Evolutionary conservation across 305 asterid genomes (phyloP).

Genomic region (Salvia sclarea): DNA sequence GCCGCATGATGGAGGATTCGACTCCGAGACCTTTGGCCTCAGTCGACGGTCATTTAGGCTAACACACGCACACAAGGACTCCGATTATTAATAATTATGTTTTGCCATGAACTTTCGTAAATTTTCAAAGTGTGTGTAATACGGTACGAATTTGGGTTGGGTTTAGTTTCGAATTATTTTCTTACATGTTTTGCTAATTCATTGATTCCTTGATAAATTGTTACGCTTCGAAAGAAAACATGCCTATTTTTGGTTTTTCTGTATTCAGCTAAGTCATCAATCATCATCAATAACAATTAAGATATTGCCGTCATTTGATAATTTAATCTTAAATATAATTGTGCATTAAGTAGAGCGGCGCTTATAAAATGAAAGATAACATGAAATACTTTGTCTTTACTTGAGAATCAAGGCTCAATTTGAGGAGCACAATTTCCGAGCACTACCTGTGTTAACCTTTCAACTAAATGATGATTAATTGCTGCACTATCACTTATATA

Average conservation of each 20-base stretch:
- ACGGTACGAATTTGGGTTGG: neutral
- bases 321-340: neutral
- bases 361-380: neutral
- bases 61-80: too few species aligned
- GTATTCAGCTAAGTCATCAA: too few species aligned
- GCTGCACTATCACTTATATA: conserved; percentile 4
- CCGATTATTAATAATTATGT: too few species aligned
- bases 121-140: too few species aligned
- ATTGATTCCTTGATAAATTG: neutral
- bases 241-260: neutral
- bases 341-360: conserved; percentile 1
- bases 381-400: conserved; percentile 12
- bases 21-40: too few species aligned
- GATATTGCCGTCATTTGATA: neutral
- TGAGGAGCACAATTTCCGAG: conserved; percentile 38
- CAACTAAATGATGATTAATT: conserved; percentile 31
- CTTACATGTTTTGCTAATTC: neutral
- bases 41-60: neutral
- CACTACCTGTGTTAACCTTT: conserved; percentile 13
- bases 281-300: too few species aligned
- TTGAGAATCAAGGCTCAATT: conserved; percentile 36
- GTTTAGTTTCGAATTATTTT: neutral
- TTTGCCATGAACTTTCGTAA: too few species aligned
- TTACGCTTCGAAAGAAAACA: neutral
- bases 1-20: too few species aligned